Conservation (phyloP, 768 basidiomycete genomes). For the Serendipita sp. region DNA sequence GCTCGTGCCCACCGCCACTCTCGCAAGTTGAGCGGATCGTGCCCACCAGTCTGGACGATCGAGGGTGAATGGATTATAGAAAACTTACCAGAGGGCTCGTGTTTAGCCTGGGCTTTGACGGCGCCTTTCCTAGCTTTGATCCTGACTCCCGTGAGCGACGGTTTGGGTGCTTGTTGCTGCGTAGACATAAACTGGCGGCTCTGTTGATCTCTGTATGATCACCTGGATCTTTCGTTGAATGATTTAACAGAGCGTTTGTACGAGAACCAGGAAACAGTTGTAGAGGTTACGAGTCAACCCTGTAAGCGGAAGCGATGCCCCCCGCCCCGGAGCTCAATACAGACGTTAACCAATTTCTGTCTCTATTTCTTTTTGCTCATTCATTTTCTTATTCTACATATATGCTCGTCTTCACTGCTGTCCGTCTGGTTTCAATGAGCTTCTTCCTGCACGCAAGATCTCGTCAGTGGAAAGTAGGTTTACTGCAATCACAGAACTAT, state of each 20-base stretch:
- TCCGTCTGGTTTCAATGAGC: slow-evolving; percentile 71
- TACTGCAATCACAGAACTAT: slow-evolving; percentile 80
- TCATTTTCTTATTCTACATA: no score
- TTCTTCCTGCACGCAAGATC: slow-evolving; percentile 77
- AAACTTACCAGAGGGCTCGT: slow-evolving; percentile 62
- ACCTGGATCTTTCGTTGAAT: not conserved
- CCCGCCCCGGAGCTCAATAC: no score
- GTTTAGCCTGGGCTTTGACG: slow-evolving; percentile 82
- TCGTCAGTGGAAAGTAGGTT: slow-evolving; percentile 94
- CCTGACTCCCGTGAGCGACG: slow-evolving; percentile 33
- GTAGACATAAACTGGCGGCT: slow-evolving; percentile 3
- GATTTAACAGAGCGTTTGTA: no score
- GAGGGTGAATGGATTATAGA: not conserved
- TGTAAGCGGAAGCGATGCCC: no score
- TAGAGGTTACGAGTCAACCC: no score
- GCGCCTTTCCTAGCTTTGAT: slow-evolving; percentile 87
- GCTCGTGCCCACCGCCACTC: not conserved
- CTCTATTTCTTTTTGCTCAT: no score
- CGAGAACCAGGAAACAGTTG: no score
- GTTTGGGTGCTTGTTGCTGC: slow-evolving; percentile 4
- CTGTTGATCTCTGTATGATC: not conserved
- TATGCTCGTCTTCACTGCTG: slow-evolving; percentile 21
- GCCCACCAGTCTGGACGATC: not conserved
- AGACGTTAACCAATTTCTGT: no score
- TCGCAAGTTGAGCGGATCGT: not conserved